Evolutionary conservation across 352 stramenopile genomes (phyloP), one percentile per base, ranked within the genome.

Genomic region (Pseudoperonospora humuli): DNA sequence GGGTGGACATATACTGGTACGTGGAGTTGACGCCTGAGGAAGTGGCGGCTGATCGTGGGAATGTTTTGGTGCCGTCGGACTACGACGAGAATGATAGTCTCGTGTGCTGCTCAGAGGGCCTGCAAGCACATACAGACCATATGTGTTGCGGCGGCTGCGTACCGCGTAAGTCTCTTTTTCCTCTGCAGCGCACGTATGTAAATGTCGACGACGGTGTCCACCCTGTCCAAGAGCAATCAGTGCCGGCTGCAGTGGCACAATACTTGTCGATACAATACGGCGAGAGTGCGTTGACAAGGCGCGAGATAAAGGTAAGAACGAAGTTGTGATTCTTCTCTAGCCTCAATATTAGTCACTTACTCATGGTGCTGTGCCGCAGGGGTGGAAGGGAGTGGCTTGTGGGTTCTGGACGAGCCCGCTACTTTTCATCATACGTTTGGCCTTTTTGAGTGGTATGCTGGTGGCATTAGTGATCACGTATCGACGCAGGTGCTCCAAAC

Each of bases 1-100:
- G 76, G 73, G 74, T 88, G 45, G 76, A 88, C 44, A 80, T 88
- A 39, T 88, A 88, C 57, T 88, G 76, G 76, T 86, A 88, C 54
- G 61, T 84, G 5, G 71, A 88, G 54, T 29, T 85, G 17, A 63
- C 67, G 24, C 48, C 60, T 8, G 51, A 58, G 23, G 31, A 75
- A 24, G 71, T 86, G 28, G 54, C 54, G 6, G 54, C 56, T 10
- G 54, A 77, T 39, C 62, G 56, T 17, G 45, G 67, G 24, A 65
- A 70, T 42, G 52, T 88, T 19, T 40, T 88, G 20, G 59, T 86
- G 18, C 76, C 76, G 10, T 55, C 66, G 2, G 51, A 47, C 6
- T 88, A 86, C 61, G 67, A 88, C 43, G 62, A 64, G 44, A 61
- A 74, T 39, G 68, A 70, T 48, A 88, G 62, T 24, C 58, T 88